Percentiles rank a stretch among this genome's conserved stretches.
These are phyloP conservation scores for Penicillium flavigenum DNA, from an alignment of 495 filamentous ascomycete species.

Conservation along the genomic window DNA sequence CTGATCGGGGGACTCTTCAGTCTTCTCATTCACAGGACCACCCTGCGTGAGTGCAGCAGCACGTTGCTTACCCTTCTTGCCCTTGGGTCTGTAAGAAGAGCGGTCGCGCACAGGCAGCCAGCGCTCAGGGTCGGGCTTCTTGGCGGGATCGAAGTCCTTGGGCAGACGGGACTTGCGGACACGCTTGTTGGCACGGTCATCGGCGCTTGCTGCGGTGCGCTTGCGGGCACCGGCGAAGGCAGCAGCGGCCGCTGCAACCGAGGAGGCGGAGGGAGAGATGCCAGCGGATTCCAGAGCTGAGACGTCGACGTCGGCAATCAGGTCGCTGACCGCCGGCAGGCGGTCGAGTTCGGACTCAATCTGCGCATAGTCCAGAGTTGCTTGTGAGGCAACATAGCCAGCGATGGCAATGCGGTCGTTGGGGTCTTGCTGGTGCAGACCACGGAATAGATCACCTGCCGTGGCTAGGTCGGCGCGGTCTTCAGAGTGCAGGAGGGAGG, in stretches of 20 bases:
- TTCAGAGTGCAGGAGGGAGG: slow-evolving; percentile 73
- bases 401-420: slow-evolving; percentile 66
- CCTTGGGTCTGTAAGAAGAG: slow-evolving; percentile 84
- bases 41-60: slow-evolving; percentile 80
- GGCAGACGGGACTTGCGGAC: slow-evolving; percentile 68
- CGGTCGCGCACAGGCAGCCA: slow-evolving; percentile 91
- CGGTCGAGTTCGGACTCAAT: slow-evolving; percentile 58
- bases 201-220: slow-evolving; percentile 54
- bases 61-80: slow-evolving; percentile 84
- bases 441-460: slow-evolving; percentile 73
- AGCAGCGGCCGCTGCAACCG: slow-evolving; percentile 37
- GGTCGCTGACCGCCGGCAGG: slow-evolving; percentile 63
- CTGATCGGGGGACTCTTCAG: slow-evolving; percentile 58
- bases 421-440: slow-evolving; percentile 60
- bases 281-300: slow-evolving; percentile 71
- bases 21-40: slow-evolving; percentile 68
- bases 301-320: slow-evolving; percentile 67
- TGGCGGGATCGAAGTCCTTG: slow-evolving; percentile 72
- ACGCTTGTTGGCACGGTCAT: slow-evolving; percentile 57
- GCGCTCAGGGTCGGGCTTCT: slow-evolving; percentile 80
- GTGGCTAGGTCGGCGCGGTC: slow-evolving; percentile 60
- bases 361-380: slow-evolving; percentile 61
- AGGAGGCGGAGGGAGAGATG: slow-evolving; percentile 59
- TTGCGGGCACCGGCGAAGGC: slow-evolving; percentile 53
- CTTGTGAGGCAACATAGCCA: slow-evolving; percentile 81